Base-by-base conservation (phyloP, 2,329 filamentous ascomycete species). In the Eutypa lata region DNA sequence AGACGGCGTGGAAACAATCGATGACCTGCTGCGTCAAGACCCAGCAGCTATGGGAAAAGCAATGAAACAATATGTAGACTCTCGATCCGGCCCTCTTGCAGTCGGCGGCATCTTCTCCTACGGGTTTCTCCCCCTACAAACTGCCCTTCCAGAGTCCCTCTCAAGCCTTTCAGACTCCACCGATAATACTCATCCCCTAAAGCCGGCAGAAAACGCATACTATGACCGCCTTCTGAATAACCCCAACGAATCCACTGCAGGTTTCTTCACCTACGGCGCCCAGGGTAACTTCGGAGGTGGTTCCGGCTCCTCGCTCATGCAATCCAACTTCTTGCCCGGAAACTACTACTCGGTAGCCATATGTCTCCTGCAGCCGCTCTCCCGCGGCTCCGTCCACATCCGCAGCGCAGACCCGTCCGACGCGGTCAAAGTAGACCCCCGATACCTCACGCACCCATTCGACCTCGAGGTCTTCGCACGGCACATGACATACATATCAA, bases 311-410 rank as follows among this genome's bases (percentile, higher is more conserved):
- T 31, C n/a, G 1, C 42, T 51, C 13, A 51, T 47, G 42, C 49
- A 51, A 21, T 51, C 42, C 26, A 24, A 50, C 1, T 50, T 47
- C 22, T 40, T 50, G n/a, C 47, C 47, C 4, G 52, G 48, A 10
- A 53, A 48, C 42, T 50, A 33, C 44, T 40, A 40, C 35, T 35
- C 47, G 3, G 31, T 53, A 6, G 43, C 33, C 14, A 13, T 40
- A 13, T 46, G 26, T 28, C 48, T 53, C 7, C 40, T 31, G n/a
- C 52, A 58, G 24, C 56, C 57, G 2, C 54, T 58, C 6, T 58
- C 56, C 7, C 57, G 57, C 18, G 56, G 57, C 4, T 55, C n/a
- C 3, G 52, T 55, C 8, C 56, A 60, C 47, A 59, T 60, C 24
- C 18, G 19, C 11, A 52, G 45, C 13, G 22, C 31, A 5, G 46